A percentile compares a stretch with the other conserved stretches of the same genome.
These are phyloP conservation scores for Botryotinia convoluta DNA, from an alignment of 2,329 filamentous ascomycete genomes.

Conservation along the genomic window DNA sequence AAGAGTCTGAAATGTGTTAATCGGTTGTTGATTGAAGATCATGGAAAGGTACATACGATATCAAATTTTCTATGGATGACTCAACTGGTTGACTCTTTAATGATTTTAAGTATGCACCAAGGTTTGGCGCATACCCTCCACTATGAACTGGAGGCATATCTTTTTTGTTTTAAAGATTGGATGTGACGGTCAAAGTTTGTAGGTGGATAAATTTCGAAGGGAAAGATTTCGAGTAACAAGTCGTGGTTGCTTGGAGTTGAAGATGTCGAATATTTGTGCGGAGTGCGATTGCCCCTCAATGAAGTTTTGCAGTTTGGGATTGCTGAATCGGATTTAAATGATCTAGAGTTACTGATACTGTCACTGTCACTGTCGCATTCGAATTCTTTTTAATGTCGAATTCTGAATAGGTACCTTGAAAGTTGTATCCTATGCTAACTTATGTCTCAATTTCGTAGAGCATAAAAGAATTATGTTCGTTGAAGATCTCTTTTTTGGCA, in stretches of 20 bases:
- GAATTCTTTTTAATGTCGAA: background rate
- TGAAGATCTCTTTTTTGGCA: background rate
- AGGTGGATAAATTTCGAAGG: background rate
- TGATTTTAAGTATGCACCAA: slow-evolving; percentile 76
- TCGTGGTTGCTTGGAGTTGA: background rate
- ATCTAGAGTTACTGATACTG: background rate
- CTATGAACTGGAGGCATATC: slow-evolving; percentile 11
- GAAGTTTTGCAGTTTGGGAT: background rate
- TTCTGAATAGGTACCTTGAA: background rate
- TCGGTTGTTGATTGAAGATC: background rate
- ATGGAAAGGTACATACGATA: slow-evolving; percentile 56
- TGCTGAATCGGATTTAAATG: background rate
- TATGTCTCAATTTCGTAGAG: background rate
- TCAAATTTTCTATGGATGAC: slow-evolving; percentile 76
- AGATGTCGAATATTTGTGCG: background rate
- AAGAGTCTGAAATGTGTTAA: slow-evolving; percentile 56
- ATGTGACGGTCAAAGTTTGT: background rate
- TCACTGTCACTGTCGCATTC: background rate
- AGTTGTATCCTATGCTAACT: background rate
- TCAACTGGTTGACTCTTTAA: slow-evolving; percentile 75
- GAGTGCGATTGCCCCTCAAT: background rate
- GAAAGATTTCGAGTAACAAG: background rate
- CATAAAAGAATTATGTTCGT: too few relatives aligned
- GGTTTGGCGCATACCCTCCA: slow-evolving; percentile 62
- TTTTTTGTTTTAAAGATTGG: background rate